Evolutionary conservation across 805 yeast species (phyloP), one percentile per base, ranked within the genome.

Genomic region (Lipomyces lipofer): DNA sequence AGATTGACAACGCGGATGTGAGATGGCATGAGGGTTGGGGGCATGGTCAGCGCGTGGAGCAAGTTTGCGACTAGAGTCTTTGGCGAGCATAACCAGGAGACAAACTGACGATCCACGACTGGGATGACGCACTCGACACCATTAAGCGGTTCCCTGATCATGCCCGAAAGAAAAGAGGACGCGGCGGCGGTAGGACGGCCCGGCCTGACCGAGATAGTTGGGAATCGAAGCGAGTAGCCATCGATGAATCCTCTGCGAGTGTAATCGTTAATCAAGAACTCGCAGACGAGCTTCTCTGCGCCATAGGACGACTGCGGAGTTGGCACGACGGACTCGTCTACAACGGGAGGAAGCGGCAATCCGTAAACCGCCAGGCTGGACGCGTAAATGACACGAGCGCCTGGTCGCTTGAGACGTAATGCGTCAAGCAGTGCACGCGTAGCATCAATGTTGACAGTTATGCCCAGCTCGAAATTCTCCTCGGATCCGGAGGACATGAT

Each of bases 401-500:
- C 56, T 2, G 61, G 53, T 3, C 32, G 21, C 21, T 32, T 54
- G 6, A 38, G 43, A 12, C 65, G 49, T 19, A 63, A 9, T 25
- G 39, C 51, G 12, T 64, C 66, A n/a, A 64, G 48, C 15, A 64
- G 52, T 13, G 52, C 48, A 12, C 66, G 43, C 4, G 66, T 63
- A 10, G 67, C 54, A 35, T 63, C 66, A 25, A 64, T 40, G 32
- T 64, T 64, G 22, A 59, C 67, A 5, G 49, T 40, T 57, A 63
- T 54, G 12, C 67, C 67, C 15, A 64, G 62, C 47, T 61, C 65
- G 35, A 63, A 64, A 45, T 64, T 52, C 32, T 51, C 58, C 49
- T 64, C 67, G 6, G 67, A 47, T 13, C 66, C 66, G 13, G 64
- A 58, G 4, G 66, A 63, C 66, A 63, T 63, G 51, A 63, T 60